Evolutionary conservation across 805 yeast genomes (phyloP).

Genomic region (Candida nemodendra): DNA sequence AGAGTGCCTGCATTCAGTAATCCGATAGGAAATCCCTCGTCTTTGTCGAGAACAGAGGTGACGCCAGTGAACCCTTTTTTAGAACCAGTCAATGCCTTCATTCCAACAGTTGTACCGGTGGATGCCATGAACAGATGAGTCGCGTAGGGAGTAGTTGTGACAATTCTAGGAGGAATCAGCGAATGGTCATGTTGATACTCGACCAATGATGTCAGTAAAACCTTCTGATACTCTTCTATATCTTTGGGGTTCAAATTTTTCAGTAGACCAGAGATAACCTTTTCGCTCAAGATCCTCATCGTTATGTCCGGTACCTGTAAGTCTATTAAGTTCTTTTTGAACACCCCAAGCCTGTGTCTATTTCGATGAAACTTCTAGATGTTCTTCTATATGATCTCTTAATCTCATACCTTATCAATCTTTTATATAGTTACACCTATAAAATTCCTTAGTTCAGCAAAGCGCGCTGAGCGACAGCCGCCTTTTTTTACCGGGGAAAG

Average conservation of each 20-base stretch:
- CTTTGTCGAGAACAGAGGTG: conserved; percentile 48
- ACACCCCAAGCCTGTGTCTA: no score
- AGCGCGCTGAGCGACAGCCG: no score
- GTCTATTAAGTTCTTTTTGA: no score
- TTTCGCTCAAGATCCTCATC: conserved; percentile 38
- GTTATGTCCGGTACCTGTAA: not conserved
- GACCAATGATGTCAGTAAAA: conserved; percentile 37
- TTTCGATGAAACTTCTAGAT: no score
- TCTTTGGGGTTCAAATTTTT: conserved; percentile 25
- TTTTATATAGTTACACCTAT: no score
- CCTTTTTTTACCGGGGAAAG: no score
- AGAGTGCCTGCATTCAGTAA: conserved; percentile 55
- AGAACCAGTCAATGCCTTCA: conserved; percentile 61
- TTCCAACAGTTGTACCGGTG: conserved; percentile 53
- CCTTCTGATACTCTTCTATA: conserved; percentile 36
- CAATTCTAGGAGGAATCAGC: conserved; percentile 55
- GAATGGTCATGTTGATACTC: conserved; percentile 44
- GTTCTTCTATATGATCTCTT: no score
- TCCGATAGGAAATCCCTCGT: conserved; percentile 51
- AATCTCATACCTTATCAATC: no score
- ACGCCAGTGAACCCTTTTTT: conserved; percentile 59
- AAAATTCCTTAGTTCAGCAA: no score
- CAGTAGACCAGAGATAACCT: conserved; percentile 31
- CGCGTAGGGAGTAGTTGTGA: conserved; percentile 37
- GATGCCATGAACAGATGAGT: conserved; percentile 67